These are phyloP conservation scores for Cercospora citrullina DNA, from an alignment of 2,329 filamentous ascomycete species.

Conservation along the genomic window DNA sequence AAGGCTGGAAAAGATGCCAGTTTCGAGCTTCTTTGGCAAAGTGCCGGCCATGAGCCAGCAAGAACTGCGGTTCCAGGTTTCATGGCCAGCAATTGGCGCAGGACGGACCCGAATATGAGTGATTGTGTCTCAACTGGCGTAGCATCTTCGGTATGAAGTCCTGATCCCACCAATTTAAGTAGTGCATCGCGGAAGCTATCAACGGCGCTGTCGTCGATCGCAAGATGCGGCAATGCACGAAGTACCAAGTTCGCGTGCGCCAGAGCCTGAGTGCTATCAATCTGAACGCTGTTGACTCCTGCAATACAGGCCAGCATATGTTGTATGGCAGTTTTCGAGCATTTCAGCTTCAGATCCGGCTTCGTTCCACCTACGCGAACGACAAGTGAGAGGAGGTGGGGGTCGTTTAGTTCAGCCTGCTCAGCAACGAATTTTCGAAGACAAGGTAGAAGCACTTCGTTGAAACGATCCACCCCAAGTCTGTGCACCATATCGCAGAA, in stretches of 20 bases:
- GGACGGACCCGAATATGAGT: constrained; percentile 29
- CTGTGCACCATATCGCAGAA: constrained; percentile 83
- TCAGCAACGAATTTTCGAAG: constrained; percentile 82
- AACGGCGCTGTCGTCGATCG: constrained; percentile 13
- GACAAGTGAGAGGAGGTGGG: constrained; percentile 19
- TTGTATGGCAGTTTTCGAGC: not conserved
- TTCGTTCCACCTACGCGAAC: constrained; percentile 16
- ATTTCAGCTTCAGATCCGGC: constrained; percentile 17
- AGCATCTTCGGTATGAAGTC: constrained; percentile 8
- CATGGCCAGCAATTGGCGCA: constrained; percentile 25
- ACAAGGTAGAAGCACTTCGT: constrained; percentile 72
- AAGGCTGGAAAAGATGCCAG: constrained; percentile 27
- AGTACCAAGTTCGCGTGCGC: constrained; percentile 23
- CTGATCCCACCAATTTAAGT: constrained; percentile 18
- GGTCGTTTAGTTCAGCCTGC: constrained; percentile 28
- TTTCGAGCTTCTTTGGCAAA: constrained; percentile 26
- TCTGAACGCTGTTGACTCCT: not conserved
- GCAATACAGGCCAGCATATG: constrained; percentile 2
- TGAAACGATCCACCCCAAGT: constrained; percentile 71
- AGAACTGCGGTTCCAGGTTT: not conserved
- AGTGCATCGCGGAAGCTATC: constrained; percentile 12
- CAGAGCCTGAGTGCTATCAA: not conserved
- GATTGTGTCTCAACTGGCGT: constrained; percentile 1
- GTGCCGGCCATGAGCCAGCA: constrained; percentile 21
- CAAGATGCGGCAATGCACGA: constrained; percentile 24